Evolutionary conservation across 2,329 filamentous ascomycete genomes (phyloP).

Genomic region (Aotearoamyces nothofagi): DNA sequence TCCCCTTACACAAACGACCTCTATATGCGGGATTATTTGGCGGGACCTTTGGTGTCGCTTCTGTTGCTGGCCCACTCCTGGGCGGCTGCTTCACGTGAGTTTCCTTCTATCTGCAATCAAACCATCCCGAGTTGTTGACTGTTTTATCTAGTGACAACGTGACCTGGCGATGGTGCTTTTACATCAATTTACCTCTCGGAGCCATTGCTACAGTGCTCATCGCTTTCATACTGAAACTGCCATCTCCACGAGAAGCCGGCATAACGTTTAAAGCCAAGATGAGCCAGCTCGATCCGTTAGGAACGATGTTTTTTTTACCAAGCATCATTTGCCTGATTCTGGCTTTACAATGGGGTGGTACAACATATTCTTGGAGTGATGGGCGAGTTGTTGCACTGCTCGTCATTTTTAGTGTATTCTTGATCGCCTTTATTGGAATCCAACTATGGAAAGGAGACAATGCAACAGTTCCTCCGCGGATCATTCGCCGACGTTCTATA

Average conservation of each 20-base stretch:
- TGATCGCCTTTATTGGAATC: conserved; percentile 11
- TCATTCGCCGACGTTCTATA: conserved; percentile 19
- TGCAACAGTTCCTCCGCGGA: conserved; percentile 21
- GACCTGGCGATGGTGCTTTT: conserved; percentile 23
- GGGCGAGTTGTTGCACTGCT: conserved; percentile 18
- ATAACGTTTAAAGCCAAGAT: conserved; percentile 24
- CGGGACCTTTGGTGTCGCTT: conserved; percentile 19
- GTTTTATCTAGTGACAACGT: conserved; percentile 22
- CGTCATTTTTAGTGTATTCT: conserved; percentile 10
- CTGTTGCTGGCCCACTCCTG: conserved; percentile 21
- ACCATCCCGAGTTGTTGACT: too few species aligned
- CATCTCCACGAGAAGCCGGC: conserved; percentile 16
- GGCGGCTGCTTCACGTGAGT: conserved; percentile 23
- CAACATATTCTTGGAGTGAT: conserved; percentile 27
- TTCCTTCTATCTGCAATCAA: too few species aligned
- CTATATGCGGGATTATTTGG: conserved; percentile 19
- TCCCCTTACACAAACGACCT: conserved; percentile 15
- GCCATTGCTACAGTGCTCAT: conserved; percentile 22
- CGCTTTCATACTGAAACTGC: conserved; percentile 28
- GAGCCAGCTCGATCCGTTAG: conserved; percentile 31
- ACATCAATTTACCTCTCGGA: conserved; percentile 28
- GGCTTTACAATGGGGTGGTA: conserved; percentile 32
- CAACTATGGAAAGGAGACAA: conserved; percentile 18
- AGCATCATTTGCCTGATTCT: conserved; percentile 28
- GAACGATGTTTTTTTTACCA: conserved; percentile 29